phyloP scores from a whole-genome alignment of 148 eudicot species.

The Dysphania ambrosioides region DNA sequence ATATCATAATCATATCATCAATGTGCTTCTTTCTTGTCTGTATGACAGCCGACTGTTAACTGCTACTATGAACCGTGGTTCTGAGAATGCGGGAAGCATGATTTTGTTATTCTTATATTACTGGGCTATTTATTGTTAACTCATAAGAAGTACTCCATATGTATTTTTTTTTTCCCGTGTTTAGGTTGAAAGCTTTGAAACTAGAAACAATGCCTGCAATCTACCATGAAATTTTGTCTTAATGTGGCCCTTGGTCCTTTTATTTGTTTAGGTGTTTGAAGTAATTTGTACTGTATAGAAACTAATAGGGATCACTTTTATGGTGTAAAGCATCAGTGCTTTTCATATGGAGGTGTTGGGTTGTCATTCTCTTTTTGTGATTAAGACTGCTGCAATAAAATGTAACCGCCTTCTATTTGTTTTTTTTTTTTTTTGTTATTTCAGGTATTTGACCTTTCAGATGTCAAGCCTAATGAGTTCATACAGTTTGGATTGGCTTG shows the following conservation, averaged over 20 bases:
- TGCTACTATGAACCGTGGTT: not conserved
- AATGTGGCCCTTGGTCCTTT: not conserved
- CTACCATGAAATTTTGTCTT: not conserved
- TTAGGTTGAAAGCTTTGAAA: not conserved
- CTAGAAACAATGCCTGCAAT: no score
- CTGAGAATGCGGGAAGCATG: not conserved
- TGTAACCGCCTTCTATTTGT: not conserved
- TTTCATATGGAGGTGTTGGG: not conserved
- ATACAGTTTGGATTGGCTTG: constrained; percentile 78
- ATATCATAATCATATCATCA: not conserved
- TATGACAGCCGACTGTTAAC: not conserved
- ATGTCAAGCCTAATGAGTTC: constrained; percentile 78
- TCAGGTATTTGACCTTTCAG: constrained; percentile 78
- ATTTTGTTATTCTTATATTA: not conserved
- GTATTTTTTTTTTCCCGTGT: not conserved
- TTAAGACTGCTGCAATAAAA: not conserved
- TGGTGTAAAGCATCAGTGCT: not conserved
- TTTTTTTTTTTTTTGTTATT: constrained; percentile 13
- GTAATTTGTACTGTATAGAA: not conserved
- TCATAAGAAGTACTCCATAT: not conserved
- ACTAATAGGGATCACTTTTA: not conserved
- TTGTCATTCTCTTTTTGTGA: not conserved
- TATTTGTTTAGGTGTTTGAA: not conserved
- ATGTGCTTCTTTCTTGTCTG: not conserved
- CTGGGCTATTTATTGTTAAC: not conserved